Evolutionary conservation across 352 stramenopile genomes (phyloP), one percentile per base, ranked within the genome.

Genomic region (Pythium sp.): DNA sequence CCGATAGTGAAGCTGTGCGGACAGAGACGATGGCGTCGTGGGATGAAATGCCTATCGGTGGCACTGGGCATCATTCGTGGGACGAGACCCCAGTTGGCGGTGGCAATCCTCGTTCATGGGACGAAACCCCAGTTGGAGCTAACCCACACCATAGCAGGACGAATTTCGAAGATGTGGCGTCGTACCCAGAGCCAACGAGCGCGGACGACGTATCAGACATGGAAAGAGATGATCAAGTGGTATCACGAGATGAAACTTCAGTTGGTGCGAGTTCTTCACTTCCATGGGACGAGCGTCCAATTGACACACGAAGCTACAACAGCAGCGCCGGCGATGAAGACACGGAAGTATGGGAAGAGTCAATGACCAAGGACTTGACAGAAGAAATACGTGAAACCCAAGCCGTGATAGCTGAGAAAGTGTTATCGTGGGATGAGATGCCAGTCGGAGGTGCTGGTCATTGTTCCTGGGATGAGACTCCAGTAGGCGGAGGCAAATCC

Each of bases 1-100:
- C 6, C 38, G 38, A 56, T 22, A 18, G 24, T 41, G 30, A 61
- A 14, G 30, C 4, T 28, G 49, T 56, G 22, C 55, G 11, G 30
- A 20, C 34, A 55, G 34, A 28, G 9, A n/a, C 28, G 6, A 15
- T 30, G 22, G 32, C 22, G 1, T 57, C 62, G 15, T 64, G 58
- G 58, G 58, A 64, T 30, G 58, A 64, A 36, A 64, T 32, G 15
- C 34, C 62, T 62, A 22, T 68, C 22, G 54, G 54, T 20, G 62
- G 51, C 8, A 46, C 49, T 7, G 12, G 22, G 15, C 22, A 51
- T 63, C 57, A 22, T 20, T 51, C 36, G 36, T 53, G 58, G 58
- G 58, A 63, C 1, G 58, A 63, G 30, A 47, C 34, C 11, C 47
- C 61, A 28, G 24, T 58, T 15, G 61, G 30, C 8, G 7, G 30